Base-by-base conservation (phyloP, 352 stramenopile genomes). In the Globisporangium radiosum region DNA sequence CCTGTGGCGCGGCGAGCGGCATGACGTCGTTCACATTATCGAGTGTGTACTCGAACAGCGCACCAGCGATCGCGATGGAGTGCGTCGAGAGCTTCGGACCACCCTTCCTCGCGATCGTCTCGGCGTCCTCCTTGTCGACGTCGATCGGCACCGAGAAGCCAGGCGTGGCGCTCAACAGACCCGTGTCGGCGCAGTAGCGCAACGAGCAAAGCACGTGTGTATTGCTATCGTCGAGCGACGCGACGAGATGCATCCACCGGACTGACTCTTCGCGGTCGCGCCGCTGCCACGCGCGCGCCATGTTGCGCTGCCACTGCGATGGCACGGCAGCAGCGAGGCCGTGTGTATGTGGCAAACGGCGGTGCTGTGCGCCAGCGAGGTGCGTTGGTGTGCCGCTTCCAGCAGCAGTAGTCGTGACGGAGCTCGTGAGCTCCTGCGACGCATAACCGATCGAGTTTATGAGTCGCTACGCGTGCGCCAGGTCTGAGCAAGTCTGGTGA, bases 181-280 rank as follows among this genome's bases (percentile, higher is more conserved):
- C 77, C 4, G 50, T 78, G 10, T 74, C 62, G 5, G 69, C 66
- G 56, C 87, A 78, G 60, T 75, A 89, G 0, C 70, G 68, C 37
- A 89, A 50, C 5, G 75, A 75, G 45, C 72, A 74, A 7, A 91
- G 63, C 5, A 85, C 54, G 4, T 75, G 57, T 3, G 56, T 33
- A 7, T 39, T 43, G 52, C 76, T n/a, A n/a, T 9, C 14, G 5
- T 43, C 42, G 4, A 89, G 56, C 3, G 59, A 60, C 5, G 79
- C 70, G 50, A 85, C 72, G 33, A 91, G 53, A 56, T 88, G 75
- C 81, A 91, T 91, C n/a, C 74, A 63, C 25, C 71, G 72, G 50
- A 78, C 77, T 45, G 64, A 60, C 53, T 85, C 70, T 44, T 89
- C 81, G 8, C 78, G 78, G 44, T 79, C 76, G 1, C 57, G 48